These are phyloP conservation scores for Saxophila tyrrhenica DNA, from an alignment of 495 filamentous ascomycete species.

Conservation along the genomic window DNA sequence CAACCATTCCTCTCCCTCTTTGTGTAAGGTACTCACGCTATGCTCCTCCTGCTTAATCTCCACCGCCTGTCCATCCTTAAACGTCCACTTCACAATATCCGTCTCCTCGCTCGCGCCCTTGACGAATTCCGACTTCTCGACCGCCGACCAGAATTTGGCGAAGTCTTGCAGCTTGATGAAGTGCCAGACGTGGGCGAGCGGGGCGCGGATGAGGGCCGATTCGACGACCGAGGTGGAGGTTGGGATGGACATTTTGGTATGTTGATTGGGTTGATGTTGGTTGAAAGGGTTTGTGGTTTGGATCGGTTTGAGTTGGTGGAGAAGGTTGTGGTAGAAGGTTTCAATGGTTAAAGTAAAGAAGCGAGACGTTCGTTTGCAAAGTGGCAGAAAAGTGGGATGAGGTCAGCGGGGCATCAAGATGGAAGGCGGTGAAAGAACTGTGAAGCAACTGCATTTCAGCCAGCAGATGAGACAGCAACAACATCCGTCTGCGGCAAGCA, in stretches of 20 bases:
- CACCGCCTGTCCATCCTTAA: constrained; percentile 49
- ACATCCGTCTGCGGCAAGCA: no score
- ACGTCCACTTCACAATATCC: constrained; percentile 54
- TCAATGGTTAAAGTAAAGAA: not conserved
- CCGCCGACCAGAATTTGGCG: constrained; percentile 46
- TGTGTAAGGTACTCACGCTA: constrained; percentile 35
- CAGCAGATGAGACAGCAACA: no score
- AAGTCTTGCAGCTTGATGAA: constrained; percentile 54
- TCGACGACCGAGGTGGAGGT: constrained; percentile 53
- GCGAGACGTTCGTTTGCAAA: not conserved
- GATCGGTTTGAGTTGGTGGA: not conserved
- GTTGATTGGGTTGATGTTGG: not conserved
- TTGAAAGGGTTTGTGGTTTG: not conserved
- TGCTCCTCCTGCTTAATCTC: constrained; percentile 65
- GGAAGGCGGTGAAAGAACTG: not conserved
- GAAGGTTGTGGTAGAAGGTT: not conserved
- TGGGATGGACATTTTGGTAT: constrained; percentile 38
- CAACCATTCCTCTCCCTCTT: not conserved
- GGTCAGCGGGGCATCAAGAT: not conserved
- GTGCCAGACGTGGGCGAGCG: constrained; percentile 53
- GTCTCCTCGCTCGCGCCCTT: constrained; percentile 49
- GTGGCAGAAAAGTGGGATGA: not conserved
- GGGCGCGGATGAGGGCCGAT: constrained; percentile 52
- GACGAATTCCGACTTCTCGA: constrained; percentile 44
- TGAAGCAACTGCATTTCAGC: no score